Conservation (phyloP, 805 yeast genomes). For the Kodamaea restingae region DNA sequence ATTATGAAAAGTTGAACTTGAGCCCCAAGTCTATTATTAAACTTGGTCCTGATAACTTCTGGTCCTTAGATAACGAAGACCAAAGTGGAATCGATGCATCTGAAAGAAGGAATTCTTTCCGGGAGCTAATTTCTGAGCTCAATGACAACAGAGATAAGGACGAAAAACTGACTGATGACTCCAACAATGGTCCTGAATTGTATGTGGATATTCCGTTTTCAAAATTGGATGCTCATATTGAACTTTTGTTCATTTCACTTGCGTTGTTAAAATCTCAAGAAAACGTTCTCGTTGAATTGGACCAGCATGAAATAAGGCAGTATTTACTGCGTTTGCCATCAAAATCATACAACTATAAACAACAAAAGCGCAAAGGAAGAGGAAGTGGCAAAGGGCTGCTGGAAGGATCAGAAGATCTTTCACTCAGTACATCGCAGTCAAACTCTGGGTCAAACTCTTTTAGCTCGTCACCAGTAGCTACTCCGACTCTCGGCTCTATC, state of each 20-base stretch:
- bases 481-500: slow-evolving; percentile 4
- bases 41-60: slow-evolving; percentile 60
- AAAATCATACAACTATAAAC: slow-evolving; percentile 38
- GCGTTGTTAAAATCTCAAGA: slow-evolving; percentile 80
- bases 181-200: slow-evolving; percentile 1
- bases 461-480: slow-evolving; percentile 13
- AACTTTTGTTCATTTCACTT: slow-evolving; percentile 68
- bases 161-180: background rate
- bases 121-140: slow-evolving; percentile 29
- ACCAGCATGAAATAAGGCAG: slow-evolving; percentile 84
- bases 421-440: slow-evolving; percentile 8
- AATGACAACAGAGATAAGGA: slow-evolving; percentile 9
- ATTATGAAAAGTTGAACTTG: slow-evolving; percentile 25
- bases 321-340: slow-evolving; percentile 58
- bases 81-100: slow-evolving; percentile 1
- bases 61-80: slow-evolving; percentile 40
- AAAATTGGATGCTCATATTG: slow-evolving; percentile 67
- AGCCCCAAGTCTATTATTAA: slow-evolving; percentile 25
- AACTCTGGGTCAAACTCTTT: slow-evolving; percentile 12
- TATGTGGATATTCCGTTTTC: slow-evolving; percentile 46
- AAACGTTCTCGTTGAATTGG: slow-evolving; percentile 75
- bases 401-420: slow-evolving; percentile 6
- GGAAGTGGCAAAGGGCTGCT: slow-evolving; percentile 9
- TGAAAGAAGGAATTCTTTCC: slow-evolving; percentile 23
- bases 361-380: slow-evolving; percentile 19